Conservation (phyloP, 306 rosid species). For the Trifolium repens region DNA sequence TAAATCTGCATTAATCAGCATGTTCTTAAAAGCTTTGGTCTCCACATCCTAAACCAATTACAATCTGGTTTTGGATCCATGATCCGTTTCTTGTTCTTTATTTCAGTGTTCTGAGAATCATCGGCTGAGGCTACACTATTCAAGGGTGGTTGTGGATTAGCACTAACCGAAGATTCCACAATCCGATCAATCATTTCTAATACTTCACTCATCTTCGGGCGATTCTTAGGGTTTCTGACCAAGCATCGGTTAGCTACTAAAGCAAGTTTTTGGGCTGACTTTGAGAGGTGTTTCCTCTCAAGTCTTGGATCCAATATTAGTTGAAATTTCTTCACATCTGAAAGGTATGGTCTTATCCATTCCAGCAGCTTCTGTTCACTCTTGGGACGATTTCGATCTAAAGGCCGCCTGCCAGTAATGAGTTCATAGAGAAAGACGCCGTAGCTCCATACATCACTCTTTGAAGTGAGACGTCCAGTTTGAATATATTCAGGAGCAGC, state of each 20-base stretch:
- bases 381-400: constrained; percentile 88
- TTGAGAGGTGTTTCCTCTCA: constrained; percentile 68
- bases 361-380: constrained; percentile 93
- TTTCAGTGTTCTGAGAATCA: constrained; percentile 44
- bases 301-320: constrained; percentile 88
- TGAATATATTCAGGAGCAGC: constrained; percentile 96
- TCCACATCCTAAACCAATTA: constrained; percentile 66
- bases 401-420: constrained; percentile 90
- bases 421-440: constrained; percentile 97
- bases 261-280: constrained; percentile 77
- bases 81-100: constrained; percentile 51
- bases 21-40: constrained; percentile 65
- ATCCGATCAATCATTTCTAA: constrained; percentile 73
- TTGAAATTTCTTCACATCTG: constrained; percentile 77
- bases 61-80: constrained; percentile 51
- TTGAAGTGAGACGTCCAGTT: constrained; percentile 88
- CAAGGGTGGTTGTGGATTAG: constrained; percentile 53
- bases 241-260: constrained; percentile 81
- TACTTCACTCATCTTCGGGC: constrained; percentile 96
- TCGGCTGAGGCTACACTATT: constrained; percentile 52
- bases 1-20: constrained; percentile 50
- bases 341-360: constrained; percentile 87
- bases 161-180: constrained; percentile 47
- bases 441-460: constrained; percentile 92
- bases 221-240: constrained; percentile 77